Conservation (phyloP, 257 asterid genomes). For the Plantago major region DNA sequence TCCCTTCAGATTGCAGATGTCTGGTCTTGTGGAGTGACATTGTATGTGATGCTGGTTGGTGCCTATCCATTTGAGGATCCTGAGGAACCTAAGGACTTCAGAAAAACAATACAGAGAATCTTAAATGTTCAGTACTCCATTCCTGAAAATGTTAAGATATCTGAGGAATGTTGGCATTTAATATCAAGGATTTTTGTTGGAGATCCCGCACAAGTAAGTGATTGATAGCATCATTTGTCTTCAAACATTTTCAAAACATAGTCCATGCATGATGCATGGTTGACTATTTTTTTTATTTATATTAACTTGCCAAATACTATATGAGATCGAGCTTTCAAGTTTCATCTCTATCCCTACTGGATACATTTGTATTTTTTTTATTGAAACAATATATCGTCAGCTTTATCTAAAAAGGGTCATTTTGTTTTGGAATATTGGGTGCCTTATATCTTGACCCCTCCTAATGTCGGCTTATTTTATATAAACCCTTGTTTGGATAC, state of each 20-base stretch:
- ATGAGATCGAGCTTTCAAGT: not conserved
- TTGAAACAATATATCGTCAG: not conserved
- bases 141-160: constrained; percentile 52
- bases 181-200: constrained; percentile 66
- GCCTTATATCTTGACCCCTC: too few species aligned
- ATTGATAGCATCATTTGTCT: not conserved
- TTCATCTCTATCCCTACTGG: not conserved
- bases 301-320: not conserved
- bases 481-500: too few species aligned
- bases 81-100: constrained; percentile 68
- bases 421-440: too few species aligned
- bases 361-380: not conserved
- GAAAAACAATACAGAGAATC: constrained; percentile 77
- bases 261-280: not conserved
- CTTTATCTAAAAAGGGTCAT: not conserved
- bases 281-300: not conserved
- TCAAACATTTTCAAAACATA: not conserved
- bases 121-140: constrained; percentile 57
- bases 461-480: too few species aligned
- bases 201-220: constrained; percentile 60
- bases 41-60: constrained; percentile 86
- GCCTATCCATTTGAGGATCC: constrained; percentile 93
- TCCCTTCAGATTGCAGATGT: constrained; percentile 78
- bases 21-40: constrained; percentile 92
- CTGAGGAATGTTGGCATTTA: constrained; percentile 63